A percentile compares a stretch with the other conserved stretches of the same genome.
These are phyloP conservation scores for Penicillium samsonianum DNA, from an alignment of 495 filamentous ascomycete species.

Conservation along the genomic window DNA sequence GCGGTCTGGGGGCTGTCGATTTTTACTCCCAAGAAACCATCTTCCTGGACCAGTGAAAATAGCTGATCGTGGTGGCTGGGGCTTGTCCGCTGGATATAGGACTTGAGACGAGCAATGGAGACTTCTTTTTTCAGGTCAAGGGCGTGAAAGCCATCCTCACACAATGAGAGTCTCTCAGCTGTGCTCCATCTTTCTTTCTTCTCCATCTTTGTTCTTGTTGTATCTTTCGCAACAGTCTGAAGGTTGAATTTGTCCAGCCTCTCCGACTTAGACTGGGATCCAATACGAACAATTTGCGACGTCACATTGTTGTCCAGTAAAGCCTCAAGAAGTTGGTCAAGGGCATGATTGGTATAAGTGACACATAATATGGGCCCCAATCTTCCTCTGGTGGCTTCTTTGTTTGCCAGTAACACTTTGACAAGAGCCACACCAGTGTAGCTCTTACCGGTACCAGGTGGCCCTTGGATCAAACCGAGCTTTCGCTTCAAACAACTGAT, in stretches of 20 bases:
- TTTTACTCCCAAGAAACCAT: not conserved
- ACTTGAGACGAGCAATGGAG: not conserved
- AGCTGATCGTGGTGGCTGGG: slow-evolving; percentile 1
- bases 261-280: slow-evolving; percentile 64
- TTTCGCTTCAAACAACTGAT: slow-evolving; percentile 55
- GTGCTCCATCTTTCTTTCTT: slow-evolving; percentile 23
- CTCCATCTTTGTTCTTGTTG: slow-evolving; percentile 44
- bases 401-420: slow-evolving; percentile 63
- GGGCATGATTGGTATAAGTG: slow-evolving; percentile 72
- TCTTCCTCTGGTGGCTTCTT: slow-evolving; percentile 26
- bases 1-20: not conserved
- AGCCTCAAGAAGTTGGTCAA: slow-evolving; percentile 73
- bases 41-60: not conserved
- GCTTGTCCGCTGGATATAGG: not conserved
- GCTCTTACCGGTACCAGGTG: slow-evolving; percentile 79
- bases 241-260: slow-evolving; percentile 43
- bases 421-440: slow-evolving; percentile 61
- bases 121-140: slow-evolving; percentile 4
- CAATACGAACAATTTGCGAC: slow-evolving; percentile 66
- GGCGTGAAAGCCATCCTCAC: slow-evolving; percentile 13
- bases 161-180: slow-evolving; percentile 14
- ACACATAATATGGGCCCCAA: slow-evolving; percentile 67
- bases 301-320: slow-evolving; percentile 54
- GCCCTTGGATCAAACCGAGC: slow-evolving; percentile 73
- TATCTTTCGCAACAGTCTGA: slow-evolving; percentile 31